Evolutionary conservation across 2,329 filamentous ascomycete genomes (phyloP), one percentile per base, ranked within the genome.

Genomic region (Penicillium sp.): DNA sequence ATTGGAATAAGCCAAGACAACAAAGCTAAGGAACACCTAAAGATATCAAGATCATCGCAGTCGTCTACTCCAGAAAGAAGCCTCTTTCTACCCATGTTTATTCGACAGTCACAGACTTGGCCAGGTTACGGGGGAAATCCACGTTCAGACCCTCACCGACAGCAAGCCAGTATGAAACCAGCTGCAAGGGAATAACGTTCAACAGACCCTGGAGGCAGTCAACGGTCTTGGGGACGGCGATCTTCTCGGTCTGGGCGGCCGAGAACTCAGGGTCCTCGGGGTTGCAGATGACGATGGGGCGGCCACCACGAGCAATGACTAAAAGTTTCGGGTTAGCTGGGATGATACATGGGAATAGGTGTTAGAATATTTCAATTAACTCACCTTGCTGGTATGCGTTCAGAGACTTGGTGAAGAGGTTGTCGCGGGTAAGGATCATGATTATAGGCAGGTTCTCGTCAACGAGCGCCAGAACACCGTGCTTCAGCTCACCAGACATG

Each of bases 401-500:
- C 71, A 99, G 83, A n/a, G 94, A 97, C 82, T 99, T 99, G 75
- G 89, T 89, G 81, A 99, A 99, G 71, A 99, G 88, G 67, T 92
- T 85, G 73, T 99, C 94, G 57, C 94, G 90, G 51, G 94, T 99
- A 58, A 99, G 83, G 71, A 99, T 97, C 94, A 99, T 99, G 78
- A 99, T 96, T 75, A 99, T 99, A 59, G 94, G 94, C 33, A 99
- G 86, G 79, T 96, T 93, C 84, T 99, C 94, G 70, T 99, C 94
- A 56, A 99, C 94, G 60, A 99, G 84, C 49, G 94, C 94, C 72
- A 99, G 82, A 48, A 99, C 94, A 83, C 94, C 94, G 77, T 99
- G 94, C 86, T 99, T 99, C 69, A 99, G 85, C 81, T 99, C 94
- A 78, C 94, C 94, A 62, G 94, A 97, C 94, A 99, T 99, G 82